Evolutionary conservation across 2,329 filamentous ascomycete species (phyloP).

Genomic region (Talaromyces sp.): DNA sequence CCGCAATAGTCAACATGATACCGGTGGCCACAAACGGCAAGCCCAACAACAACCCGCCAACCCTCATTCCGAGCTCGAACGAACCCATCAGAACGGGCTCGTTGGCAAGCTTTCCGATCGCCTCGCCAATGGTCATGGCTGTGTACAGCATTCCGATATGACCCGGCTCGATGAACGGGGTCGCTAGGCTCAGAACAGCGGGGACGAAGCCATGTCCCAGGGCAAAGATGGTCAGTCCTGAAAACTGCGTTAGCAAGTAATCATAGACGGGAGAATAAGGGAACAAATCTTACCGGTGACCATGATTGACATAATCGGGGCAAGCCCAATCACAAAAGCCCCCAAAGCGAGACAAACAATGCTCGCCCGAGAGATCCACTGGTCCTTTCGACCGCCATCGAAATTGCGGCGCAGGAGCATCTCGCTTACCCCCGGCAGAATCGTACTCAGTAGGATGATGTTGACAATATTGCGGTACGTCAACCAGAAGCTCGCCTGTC

Average conservation of each 20-base stretch:
- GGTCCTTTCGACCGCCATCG: slow-evolving; percentile 6
- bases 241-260: background rate
- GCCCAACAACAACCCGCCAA: slow-evolving; percentile 8
- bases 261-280: background rate
- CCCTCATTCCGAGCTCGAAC: slow-evolving; percentile 10
- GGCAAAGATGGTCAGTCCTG: slow-evolving; percentile 12
- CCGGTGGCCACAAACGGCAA: slow-evolving; percentile 11
- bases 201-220: slow-evolving; percentile 12
- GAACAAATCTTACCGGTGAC: slow-evolving; percentile 3
- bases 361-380: slow-evolving; percentile 9
- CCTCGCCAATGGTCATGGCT: slow-evolving; percentile 11
- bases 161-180: slow-evolving; percentile 10
- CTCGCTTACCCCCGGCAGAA: slow-evolving; percentile 4
- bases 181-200: slow-evolving; percentile 10
- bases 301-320: slow-evolving; percentile 7
- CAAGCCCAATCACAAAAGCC: slow-evolving; percentile 9
- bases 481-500: slow-evolving; percentile 10
- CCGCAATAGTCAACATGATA: slow-evolving; percentile 10
- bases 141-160: slow-evolving; percentile 12
- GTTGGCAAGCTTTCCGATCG: slow-evolving; percentile 12
- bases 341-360: slow-evolving; percentile 8
- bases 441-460: slow-evolving; percentile 8
- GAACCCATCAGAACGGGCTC: slow-evolving; percentile 8
- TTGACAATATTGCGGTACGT: slow-evolving; percentile 12
- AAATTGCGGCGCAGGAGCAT: slow-evolving; percentile 6